Conservation (phyloP, 495 filamentous ascomycete species). For the Apodospora peruviana region DNA sequence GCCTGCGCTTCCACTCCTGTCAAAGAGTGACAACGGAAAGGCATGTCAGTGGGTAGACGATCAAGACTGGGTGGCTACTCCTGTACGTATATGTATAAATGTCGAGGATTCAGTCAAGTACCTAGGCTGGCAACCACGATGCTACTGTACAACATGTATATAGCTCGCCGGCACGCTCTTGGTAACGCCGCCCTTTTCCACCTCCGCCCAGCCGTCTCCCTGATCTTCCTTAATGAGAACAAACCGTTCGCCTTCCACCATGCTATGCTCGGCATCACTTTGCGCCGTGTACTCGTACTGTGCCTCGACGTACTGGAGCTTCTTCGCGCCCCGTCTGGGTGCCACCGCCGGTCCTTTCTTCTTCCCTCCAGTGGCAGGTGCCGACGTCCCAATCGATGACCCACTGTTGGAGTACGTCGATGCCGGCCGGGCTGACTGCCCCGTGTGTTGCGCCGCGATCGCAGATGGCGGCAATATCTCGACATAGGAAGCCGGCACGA, state of each 20-base stretch:
- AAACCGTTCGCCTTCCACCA: slow-evolving; percentile 86
- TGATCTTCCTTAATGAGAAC: slow-evolving; percentile 77
- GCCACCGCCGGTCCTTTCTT: slow-evolving; percentile 93
- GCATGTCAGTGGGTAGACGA: too few relatives aligned
- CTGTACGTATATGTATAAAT: too few relatives aligned
- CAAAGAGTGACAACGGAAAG: too few relatives aligned
- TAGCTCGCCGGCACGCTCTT: slow-evolving; percentile 94
- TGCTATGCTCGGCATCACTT: slow-evolving; percentile 81
- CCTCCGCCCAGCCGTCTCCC: slow-evolving; percentile 95
- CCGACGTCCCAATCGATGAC: slow-evolving; percentile 54
- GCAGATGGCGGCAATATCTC: slow-evolving; percentile 34
- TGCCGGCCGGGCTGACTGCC: slow-evolving; percentile 45
- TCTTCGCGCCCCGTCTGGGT: slow-evolving; percentile 87
- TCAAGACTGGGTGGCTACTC: too few relatives aligned
- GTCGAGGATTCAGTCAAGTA: background rate
- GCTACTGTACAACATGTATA: too few relatives aligned
- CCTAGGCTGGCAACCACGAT: too few relatives aligned
- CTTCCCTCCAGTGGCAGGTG: too few relatives aligned
- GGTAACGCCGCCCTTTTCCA: slow-evolving; percentile 84
- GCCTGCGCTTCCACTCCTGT: too few relatives aligned
- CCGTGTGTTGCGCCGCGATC: slow-evolving; percentile 46
- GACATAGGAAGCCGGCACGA: slow-evolving; percentile 78
- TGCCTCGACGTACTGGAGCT: slow-evolving; percentile 89
- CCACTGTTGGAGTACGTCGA: slow-evolving; percentile 80
- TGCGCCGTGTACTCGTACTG: slow-evolving; percentile 86